Evolutionary conservation across 2,329 filamentous ascomycete genomes (phyloP).

Genomic region (Fusarium graminum): DNA sequence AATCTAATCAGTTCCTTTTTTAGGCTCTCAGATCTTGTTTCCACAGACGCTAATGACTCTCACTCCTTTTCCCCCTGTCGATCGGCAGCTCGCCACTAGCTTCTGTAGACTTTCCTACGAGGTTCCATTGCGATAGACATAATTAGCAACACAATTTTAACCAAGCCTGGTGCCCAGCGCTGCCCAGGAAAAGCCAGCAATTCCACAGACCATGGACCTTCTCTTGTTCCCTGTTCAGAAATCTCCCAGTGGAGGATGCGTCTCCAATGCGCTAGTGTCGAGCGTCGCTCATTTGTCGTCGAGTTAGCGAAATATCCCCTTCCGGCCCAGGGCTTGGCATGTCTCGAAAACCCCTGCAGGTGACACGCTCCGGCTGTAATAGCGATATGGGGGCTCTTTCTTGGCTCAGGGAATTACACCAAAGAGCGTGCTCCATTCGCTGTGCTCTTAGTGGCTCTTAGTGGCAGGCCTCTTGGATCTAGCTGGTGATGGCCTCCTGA

Average conservation of each 20-base stretch:
- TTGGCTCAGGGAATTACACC: background rate
- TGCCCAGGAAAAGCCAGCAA: slow-evolving; percentile 1
- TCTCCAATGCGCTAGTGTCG: slow-evolving; percentile 11
- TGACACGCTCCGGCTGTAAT: slow-evolving; percentile 11
- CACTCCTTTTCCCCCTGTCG: slow-evolving; percentile 23
- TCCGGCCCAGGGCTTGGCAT: slow-evolving; percentile 39
- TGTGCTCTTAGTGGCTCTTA: slow-evolving; percentile 21
- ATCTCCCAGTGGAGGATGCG: slow-evolving; percentile 6
- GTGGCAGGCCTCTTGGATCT: slow-evolving; percentile 25
- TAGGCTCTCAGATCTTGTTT: slow-evolving; percentile 21
- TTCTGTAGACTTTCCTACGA: slow-evolving; percentile 1
- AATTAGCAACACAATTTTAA: slow-evolving; percentile 34
- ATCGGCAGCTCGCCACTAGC: slow-evolving; percentile 22
- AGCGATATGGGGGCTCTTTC: background rate
- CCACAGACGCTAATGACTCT: slow-evolving; percentile 6
- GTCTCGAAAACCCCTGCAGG: slow-evolving; percentile 21
- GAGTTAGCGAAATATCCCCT: slow-evolving; percentile 18
- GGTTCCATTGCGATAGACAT: slow-evolving; percentile 29
- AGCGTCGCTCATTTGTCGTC: slow-evolving; percentile 19
- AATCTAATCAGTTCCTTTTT: background rate
- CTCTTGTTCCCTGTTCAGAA: background rate
- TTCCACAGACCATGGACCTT: background rate
- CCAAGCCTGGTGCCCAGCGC: background rate
- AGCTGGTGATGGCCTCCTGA: slow-evolving; percentile 47
- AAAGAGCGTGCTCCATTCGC: slow-evolving; percentile 4